These are phyloP conservation scores for Cordia subcordata DNA, from an alignment of 257 asterid genomes.

Conservation along the genomic window DNA sequence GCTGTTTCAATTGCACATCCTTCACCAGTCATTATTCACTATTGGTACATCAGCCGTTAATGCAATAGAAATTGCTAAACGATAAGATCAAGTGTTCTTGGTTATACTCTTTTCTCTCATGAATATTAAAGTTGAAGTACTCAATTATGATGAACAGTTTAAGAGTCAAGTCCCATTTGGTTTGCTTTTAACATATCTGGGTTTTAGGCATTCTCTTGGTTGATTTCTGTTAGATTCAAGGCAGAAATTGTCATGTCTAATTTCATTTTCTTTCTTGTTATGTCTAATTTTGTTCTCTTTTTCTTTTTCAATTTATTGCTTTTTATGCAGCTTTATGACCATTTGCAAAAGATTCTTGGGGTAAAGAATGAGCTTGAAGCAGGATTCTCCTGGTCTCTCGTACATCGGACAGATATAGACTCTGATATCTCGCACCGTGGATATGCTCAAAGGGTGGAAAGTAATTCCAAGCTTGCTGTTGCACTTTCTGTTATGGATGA, in stretches of 20 bases:
- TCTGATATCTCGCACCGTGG: conserved; percentile 55
- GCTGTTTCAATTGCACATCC: too few relatives aligned
- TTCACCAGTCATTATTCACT: too few relatives aligned
- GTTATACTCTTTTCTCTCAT: too few relatives aligned
- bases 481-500: conserved; percentile 85
- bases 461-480: conserved; percentile 95
- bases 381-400: conserved; percentile 89
- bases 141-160: too few relatives aligned
- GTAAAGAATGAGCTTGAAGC: conserved; percentile 79
- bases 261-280: background rate
- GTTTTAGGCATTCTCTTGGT: background rate
- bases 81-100: too few relatives aligned
- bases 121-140: too few relatives aligned
- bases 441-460: conserved; percentile 73
- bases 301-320: conserved; percentile 5
- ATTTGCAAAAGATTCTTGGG: conserved; percentile 78
- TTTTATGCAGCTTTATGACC: conserved; percentile 64
- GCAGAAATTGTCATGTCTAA: conserved; percentile 1
- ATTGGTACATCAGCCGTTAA: too few relatives aligned
- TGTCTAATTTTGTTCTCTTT: too few relatives aligned
- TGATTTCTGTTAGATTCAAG: background rate
- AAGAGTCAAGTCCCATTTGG: too few relatives aligned
- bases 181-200: too few relatives aligned
- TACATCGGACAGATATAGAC: conserved; percentile 63
- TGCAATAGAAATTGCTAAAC: too few relatives aligned